phyloP scores from a whole-genome alignment of 768 basidiomycete genomes.

The Tylopilus felleus region DNA sequence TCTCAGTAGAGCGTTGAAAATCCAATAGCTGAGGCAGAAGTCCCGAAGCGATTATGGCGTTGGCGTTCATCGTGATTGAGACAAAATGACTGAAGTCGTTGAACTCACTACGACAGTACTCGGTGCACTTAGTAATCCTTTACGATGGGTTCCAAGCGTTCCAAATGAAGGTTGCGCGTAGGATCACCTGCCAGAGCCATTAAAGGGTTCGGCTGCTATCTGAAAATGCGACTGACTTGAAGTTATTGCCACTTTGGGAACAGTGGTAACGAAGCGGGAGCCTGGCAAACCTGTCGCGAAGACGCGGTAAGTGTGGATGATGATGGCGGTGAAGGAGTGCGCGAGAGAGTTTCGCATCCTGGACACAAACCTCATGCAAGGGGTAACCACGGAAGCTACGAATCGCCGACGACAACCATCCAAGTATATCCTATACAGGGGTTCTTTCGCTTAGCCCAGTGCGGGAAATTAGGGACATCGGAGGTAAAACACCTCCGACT shows the following conservation, averaged over 20 bases:
- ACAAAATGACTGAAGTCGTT: neutral
- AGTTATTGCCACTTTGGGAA: slow-evolving; percentile 4
- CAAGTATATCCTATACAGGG: neutral
- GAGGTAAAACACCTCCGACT: slow-evolving; percentile 25
- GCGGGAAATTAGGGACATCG: slow-evolving; percentile 7
- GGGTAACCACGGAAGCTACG: slow-evolving; percentile 17
- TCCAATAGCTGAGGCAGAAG: neutral
- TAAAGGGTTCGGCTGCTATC: neutral
- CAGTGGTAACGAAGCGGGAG: neutral
- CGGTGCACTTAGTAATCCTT: neutral
- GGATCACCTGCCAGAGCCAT: neutral
- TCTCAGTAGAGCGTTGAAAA: neutral
- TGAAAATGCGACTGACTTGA: slow-evolving; percentile 9
- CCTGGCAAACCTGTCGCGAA: neutral
- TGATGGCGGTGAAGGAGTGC: neutral
- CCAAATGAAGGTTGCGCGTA: neutral
- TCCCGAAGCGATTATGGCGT: neutral
- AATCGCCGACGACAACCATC: slow-evolving; percentile 17
- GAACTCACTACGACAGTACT: slow-evolving; percentile 8
- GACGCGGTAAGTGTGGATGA: neutral
- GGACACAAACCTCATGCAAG: neutral
- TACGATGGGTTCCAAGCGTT: neutral
- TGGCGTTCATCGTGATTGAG: neutral
- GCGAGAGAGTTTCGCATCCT: neutral
- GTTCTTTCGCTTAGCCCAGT: slow-evolving; percentile 10